A percentile compares a stretch with the other conserved stretches of the same genome.
These are phyloP conservation scores for Phytophthora tentaculata DNA, from an alignment of 352 stramenopile genomes.

Conservation along the genomic window DNA sequence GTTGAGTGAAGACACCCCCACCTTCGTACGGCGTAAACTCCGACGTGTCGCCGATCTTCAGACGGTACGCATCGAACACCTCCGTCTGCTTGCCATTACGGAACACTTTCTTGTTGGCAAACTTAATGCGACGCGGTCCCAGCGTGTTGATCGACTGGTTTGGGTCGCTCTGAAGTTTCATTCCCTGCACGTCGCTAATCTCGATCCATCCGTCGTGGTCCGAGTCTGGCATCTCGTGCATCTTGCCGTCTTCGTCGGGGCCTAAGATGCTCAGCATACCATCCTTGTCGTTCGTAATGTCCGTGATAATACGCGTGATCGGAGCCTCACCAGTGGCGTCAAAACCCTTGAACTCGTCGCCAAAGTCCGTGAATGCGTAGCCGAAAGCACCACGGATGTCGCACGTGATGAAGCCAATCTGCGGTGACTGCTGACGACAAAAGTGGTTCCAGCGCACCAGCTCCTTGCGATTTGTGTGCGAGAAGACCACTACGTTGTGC, in stretches of 20 bases:
- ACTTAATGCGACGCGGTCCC: conserved; percentile 76
- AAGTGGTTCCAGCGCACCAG: conserved; percentile 91
- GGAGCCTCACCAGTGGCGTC: conserved; percentile 83
- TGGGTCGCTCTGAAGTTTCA: conserved; percentile 65
- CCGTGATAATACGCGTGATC: conserved; percentile 89
- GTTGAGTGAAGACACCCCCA: conserved; percentile 80
- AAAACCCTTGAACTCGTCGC: conserved; percentile 75
- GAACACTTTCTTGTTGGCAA: conserved; percentile 88
- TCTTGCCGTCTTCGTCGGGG: conserved; percentile 86
- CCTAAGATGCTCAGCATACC: conserved; percentile 78
- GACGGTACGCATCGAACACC: conserved; percentile 83
- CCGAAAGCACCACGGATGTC: conserved; percentile 81
- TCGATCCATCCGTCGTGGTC: conserved; percentile 87
- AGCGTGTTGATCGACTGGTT: conserved; percentile 79
- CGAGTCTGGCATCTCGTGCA: conserved; percentile 89
- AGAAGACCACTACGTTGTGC: conserved; percentile 92
- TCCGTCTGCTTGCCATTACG: conserved; percentile 87
- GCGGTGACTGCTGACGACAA: conserved; percentile 78
- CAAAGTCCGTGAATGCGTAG: conserved; percentile 86
- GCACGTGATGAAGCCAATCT: conserved; percentile 84
- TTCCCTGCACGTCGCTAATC: conserved; percentile 85
- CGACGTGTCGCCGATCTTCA: conserved; percentile 86
- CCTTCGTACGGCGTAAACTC: conserved; percentile 84
- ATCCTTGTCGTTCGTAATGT: conserved; percentile 86
- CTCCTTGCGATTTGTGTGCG: conserved; percentile 72